Base-by-base conservation (phyloP, 148 eudicot genomes). In the Persicaria maculosa region DNA sequence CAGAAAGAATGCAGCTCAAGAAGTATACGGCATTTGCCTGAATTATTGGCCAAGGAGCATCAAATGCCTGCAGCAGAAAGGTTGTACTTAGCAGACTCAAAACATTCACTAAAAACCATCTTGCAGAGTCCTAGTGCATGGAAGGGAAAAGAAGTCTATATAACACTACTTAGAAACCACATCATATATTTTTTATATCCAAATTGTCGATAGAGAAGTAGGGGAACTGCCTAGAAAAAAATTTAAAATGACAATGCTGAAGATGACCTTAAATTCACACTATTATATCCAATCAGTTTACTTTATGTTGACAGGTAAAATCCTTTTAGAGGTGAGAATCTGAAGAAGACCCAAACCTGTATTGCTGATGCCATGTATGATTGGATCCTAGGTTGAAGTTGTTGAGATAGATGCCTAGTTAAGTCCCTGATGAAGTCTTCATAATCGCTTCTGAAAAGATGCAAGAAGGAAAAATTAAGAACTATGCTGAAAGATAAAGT, bases 31-130 rank as follows among this genome's bases (percentile, higher is more conserved):
- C 93, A 78, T 95, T 95, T 52, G 98, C 98, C 75, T 95, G 98
- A 77, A 95, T 89, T 64, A 86, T 86, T 44, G 98, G 96, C 98
- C 98, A 95, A 77, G 98, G 98, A 81, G 96, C 96, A 87, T 95
- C 98, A 86, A 90, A 92, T 65, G 97, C 98, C 98, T 95, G 88
- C 83, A 81, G 54, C 5, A 62, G 58, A 50, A 77, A 57, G 64
- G 64, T 71, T 40, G 52, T 54, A 65, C 6, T 65, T 65, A 62
- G 45, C 47, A 65, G 43, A 65, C 17, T 14, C 46, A 7, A 14
- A 14, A 65, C 43, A 62, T 0, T 54, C 59, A 19, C 20, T 19
- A 22, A 20, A 25, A 20, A 25, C 31, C 10, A 17, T 55, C 61
- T 5, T 4, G 7, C 64, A 58, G 36, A 58, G 9, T 55, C 17